Percentiles rank a stretch among this genome's conserved stretches.
These are phyloP conservation scores for Cystobasidium tubakii DNA, from an alignment of 768 basidiomycete genomes.

Conservation along the genomic window DNA sequence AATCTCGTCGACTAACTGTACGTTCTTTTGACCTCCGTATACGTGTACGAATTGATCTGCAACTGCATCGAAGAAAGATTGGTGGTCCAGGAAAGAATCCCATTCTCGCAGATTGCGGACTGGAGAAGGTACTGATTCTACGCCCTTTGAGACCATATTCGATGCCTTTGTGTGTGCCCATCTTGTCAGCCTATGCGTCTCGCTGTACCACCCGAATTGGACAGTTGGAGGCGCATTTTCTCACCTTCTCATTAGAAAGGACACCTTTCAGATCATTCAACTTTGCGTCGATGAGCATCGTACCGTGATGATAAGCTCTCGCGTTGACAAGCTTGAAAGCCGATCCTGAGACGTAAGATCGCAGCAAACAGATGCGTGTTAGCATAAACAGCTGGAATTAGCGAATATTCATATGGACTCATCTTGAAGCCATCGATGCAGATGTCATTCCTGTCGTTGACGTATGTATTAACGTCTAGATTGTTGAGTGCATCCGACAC, in stretches of 20 bases:
- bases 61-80: slow-evolving; percentile 65
- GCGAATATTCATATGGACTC: too few relatives aligned
- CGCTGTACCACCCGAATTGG: too few relatives aligned
- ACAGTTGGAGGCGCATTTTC: too few relatives aligned
- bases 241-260: slow-evolving; percentile 63
- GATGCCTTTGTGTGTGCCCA: slow-evolving; percentile 58
- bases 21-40: slow-evolving; percentile 50
- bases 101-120: slow-evolving; percentile 72
- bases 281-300: slow-evolving; percentile 86
- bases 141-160: slow-evolving; percentile 73
- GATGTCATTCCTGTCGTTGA: slow-evolving; percentile 89
- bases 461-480: slow-evolving; percentile 65
- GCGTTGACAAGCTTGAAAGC: slow-evolving; percentile 90
- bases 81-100: slow-evolving; percentile 58
- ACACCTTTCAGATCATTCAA: slow-evolving; percentile 67
- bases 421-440: slow-evolving; percentile 83
- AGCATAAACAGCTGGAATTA: too few relatives aligned
- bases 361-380: not conserved
- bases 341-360: slow-evolving; percentile 79
- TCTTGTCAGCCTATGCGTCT: too few relatives aligned
- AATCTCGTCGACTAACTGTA: slow-evolving; percentile 49
- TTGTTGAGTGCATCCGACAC: slow-evolving; percentile 67
- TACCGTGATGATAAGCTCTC: slow-evolving; percentile 94
- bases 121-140: slow-evolving; percentile 84
- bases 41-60: slow-evolving; percentile 62